phyloP scores from a whole-genome alignment of 2,329 filamentous ascomycete genomes.

The Arthrobotrys musiformis region DNA sequence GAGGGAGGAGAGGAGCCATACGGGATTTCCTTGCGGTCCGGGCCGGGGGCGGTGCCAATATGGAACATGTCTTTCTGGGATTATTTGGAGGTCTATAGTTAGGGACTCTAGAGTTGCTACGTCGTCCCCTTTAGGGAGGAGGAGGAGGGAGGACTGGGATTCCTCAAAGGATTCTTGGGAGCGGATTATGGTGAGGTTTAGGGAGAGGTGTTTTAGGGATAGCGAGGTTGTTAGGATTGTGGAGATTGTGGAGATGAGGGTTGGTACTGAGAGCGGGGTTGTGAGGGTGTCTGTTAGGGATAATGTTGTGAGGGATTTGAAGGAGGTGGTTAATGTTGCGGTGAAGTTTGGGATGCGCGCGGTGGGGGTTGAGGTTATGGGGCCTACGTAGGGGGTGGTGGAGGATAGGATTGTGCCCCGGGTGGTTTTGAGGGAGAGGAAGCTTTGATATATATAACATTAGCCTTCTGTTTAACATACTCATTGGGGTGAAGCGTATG shows the following conservation, averaged over 20 bases:
- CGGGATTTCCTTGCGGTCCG: not conserved
- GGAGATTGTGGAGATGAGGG: not conserved
- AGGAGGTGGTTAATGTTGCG: not conserved
- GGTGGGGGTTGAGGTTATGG: no score
- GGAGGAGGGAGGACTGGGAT: not conserved
- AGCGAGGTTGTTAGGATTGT: not conserved
- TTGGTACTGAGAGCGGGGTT: not conserved
- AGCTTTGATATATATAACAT: not conserved
- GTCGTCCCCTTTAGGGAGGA: no score
- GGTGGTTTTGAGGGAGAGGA: conserved; percentile 12
- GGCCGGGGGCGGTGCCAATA: not conserved
- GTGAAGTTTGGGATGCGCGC: not conserved
- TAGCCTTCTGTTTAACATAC: not conserved
- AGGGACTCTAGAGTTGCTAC: not conserved
- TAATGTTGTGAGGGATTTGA: not conserved
- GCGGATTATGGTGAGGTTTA: not conserved
- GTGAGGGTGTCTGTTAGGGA: not conserved
- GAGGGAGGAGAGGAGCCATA: not conserved
- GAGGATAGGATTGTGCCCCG: not conserved
- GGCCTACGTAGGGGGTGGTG: not conserved
- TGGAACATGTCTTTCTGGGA: not conserved
- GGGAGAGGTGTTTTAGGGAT: not conserved
- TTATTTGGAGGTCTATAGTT: not conserved
- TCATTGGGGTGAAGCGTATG: not conserved
- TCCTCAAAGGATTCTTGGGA: not conserved